Conservation (phyloP, 2,329 filamentous ascomycete genomes). For the Verticillium albo-atrum region DNA sequence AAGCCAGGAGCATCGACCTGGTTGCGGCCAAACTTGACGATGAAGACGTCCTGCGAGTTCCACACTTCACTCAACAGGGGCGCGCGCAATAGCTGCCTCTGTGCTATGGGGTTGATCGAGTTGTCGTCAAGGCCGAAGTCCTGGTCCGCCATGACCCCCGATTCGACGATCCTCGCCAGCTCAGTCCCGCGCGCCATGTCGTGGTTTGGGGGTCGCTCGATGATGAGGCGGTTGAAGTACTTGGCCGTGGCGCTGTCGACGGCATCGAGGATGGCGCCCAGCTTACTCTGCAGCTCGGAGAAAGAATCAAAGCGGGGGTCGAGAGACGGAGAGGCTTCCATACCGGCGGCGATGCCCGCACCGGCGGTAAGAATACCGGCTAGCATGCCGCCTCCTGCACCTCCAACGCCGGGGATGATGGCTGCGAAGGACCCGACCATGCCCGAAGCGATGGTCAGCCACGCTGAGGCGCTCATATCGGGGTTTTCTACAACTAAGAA, state of each 20-base stretch:
- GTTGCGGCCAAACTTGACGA: neutral
- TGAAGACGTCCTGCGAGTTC: neutral
- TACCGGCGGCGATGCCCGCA: neutral
- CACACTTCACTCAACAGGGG: neutral
- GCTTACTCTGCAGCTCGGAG: neutral
- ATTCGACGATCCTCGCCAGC: neutral
- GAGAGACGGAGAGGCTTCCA: neutral
- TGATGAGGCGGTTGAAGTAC: neutral
- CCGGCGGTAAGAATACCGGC: neutral
- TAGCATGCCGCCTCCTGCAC: too few species aligned
- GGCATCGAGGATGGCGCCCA: neutral
- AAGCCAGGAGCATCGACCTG: neutral
- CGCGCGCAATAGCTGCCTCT: neutral
- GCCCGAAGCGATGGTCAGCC: constrained; percentile 2
- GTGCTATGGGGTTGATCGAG: neutral
- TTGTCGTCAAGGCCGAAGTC: constrained; percentile 1
- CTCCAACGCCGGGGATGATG: neutral
- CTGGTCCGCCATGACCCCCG: constrained; percentile 3
- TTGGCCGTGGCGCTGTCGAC: neutral
- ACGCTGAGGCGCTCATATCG: neutral
- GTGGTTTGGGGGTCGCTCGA: neutral
- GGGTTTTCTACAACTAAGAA: too few species aligned
- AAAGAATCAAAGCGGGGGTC: constrained; percentile 1
- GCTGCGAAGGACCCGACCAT: constrained; percentile 1
- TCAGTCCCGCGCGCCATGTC: constrained; percentile 1